These are phyloP conservation scores for Wickerhamomyces rabaulensis DNA, from an alignment of 805 yeast genomes.

Conservation along the genomic window DNA sequence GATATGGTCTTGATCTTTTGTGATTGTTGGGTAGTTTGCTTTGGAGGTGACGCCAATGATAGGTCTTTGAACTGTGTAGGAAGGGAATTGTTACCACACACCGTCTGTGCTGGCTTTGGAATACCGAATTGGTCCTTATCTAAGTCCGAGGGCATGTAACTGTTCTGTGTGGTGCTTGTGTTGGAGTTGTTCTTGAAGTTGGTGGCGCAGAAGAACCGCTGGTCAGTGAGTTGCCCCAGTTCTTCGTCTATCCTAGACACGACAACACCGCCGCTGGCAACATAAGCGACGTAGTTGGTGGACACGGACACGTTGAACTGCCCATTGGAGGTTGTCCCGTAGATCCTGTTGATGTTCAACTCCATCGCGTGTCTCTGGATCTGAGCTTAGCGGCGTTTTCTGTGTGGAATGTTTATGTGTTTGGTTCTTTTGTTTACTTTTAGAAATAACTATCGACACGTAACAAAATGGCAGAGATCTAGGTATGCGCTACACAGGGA, in stretches of 20 bases:
- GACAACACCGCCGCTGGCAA: constrained; percentile 58
- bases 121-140: constrained; percentile 10
- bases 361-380: constrained; percentile 2
- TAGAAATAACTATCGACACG: neutral
- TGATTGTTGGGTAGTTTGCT: constrained; percentile 19
- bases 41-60: constrained; percentile 11
- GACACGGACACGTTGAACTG: constrained; percentile 36
- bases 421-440: neutral
- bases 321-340: constrained; percentile 44
- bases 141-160: neutral
- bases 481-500: no score
- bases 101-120: constrained; percentile 4
- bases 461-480: neutral
- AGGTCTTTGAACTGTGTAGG: neutral
- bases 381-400: no score
- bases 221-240: constrained; percentile 25
- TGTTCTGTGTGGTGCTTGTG: neutral
- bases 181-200: constrained; percentile 1
- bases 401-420: no score
- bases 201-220: constrained; percentile 49
- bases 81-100: neutral
- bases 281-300: constrained; percentile 41
- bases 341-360: constrained; percentile 24
- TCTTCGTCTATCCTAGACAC: constrained; percentile 31
- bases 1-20: constrained; percentile 46